Evolutionary conservation across 352 stramenopile species (phyloP).

Genomic region (Pythium vanterpoolii): DNA sequence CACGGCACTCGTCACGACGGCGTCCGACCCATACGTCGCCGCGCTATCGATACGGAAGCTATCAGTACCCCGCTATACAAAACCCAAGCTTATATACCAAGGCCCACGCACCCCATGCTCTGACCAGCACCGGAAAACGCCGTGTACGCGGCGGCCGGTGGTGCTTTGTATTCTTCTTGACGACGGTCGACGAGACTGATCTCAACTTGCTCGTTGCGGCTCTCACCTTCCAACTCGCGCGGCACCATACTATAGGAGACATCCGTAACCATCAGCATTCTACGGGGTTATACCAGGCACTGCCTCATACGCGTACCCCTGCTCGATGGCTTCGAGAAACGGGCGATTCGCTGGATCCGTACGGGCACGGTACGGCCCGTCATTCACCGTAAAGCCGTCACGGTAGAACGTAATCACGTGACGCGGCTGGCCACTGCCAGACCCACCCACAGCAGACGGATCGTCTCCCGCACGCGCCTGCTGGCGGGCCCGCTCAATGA

Average conservation of each 20-base stretch:
- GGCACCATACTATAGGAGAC: conserved; percentile 68
- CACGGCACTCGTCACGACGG: conserved; percentile 38
- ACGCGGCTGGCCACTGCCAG: conserved; percentile 25
- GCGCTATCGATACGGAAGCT: not conserved
- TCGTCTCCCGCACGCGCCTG: conserved; percentile 39
- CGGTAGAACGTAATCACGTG: conserved; percentile 86
- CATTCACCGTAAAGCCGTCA: conserved; percentile 82
- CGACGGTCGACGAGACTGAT: conserved; percentile 86
- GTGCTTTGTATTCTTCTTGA: conserved; percentile 76
- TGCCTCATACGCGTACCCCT: too few relatives aligned
- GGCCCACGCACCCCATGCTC: conserved; percentile 28
- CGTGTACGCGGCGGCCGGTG: conserved; percentile 71
- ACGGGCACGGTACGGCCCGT: conserved; percentile 69
- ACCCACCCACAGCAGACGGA: conserved; percentile 11
- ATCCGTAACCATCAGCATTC: too few relatives aligned
- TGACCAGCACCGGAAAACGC: conserved; percentile 84
- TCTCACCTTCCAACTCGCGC: conserved; percentile 68
- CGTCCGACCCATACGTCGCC: conserved; percentile 39
- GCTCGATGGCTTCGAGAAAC: conserved; percentile 82
- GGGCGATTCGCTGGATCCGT: conserved; percentile 65
- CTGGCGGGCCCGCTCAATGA: conserved; percentile 77
- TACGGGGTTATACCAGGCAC: too few relatives aligned
- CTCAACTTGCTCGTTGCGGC: conserved; percentile 65
- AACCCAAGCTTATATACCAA: too few relatives aligned
- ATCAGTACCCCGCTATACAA: not conserved